Evolutionary conservation across 2,329 filamentous ascomycete species (phyloP).

Genomic region (Botrytis squamosa): DNA sequence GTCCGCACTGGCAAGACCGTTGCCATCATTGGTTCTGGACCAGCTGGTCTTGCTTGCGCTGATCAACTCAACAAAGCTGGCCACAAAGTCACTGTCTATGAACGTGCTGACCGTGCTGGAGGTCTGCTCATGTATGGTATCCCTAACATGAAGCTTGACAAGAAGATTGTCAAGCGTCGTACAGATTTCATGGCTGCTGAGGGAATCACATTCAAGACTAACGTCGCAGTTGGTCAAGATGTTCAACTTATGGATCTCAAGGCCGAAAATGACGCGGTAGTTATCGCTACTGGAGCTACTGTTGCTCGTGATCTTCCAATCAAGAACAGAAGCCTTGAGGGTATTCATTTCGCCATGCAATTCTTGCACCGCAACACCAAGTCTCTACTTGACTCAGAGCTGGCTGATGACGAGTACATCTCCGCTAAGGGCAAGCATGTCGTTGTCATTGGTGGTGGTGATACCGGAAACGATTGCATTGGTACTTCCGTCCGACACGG

Average conservation of each 20-base stretch:
- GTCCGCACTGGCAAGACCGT: constrained; percentile 84
- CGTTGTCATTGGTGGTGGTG: constrained; percentile 94
- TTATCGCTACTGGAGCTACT: constrained; percentile 89
- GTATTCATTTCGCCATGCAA: constrained; percentile 95
- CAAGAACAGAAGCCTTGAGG: constrained; percentile 80
- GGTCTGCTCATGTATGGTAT: constrained; percentile 98
- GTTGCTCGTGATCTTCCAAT: constrained; percentile 91
- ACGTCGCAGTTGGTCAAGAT: constrained; percentile 74
- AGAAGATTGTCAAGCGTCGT: constrained; percentile 92
- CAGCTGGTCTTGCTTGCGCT: constrained; percentile 83
- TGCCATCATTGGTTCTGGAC: constrained; percentile 88
- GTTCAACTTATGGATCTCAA: constrained; percentile 70
- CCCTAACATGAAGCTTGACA: constrained; percentile 99
- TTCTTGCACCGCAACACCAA: constrained; percentile 98
- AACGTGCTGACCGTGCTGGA: constrained; percentile 86
- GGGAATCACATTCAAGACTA: constrained; percentile 78
- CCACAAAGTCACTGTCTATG: constrained; percentile 85
- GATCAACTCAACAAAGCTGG: constrained; percentile 94
- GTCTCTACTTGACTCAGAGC: constrained; percentile 87
- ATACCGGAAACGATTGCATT: constrained; percentile 97
- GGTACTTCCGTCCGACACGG: constrained; percentile 94
- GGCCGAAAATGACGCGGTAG: constrained; percentile 73
- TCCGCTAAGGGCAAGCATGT: constrained; percentile 95
- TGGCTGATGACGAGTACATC: constrained; percentile 82
- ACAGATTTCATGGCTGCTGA: constrained; percentile 93